These are phyloP conservation scores for Datisca glomerata DNA, from an alignment of 306 rosid genomes.

Conservation along the genomic window DNA sequence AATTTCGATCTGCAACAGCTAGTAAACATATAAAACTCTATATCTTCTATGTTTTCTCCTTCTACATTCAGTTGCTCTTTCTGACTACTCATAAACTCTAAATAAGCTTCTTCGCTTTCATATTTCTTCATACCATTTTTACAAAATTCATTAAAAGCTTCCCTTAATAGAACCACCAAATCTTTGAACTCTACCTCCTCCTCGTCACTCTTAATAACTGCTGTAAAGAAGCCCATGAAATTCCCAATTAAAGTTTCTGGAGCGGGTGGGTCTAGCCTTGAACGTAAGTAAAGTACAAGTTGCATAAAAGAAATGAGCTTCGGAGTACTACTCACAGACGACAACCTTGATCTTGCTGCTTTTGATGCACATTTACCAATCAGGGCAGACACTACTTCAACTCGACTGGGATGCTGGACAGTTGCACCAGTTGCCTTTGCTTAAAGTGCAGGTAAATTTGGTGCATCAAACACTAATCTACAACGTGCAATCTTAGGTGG, in stretches of 20 bases:
- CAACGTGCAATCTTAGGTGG: background rate
- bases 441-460: slow-evolving; percentile 18
- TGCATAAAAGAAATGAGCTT: slow-evolving; percentile 7
- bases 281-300: slow-evolving; percentile 19
- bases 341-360: slow-evolving; percentile 4
- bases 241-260: slow-evolving; percentile 21
- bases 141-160: too few species aligned
- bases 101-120: too few species aligned
- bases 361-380: slow-evolving; percentile 19
- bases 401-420: slow-evolving; percentile 15
- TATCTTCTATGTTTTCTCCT: too few species aligned
- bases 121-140: too few species aligned
- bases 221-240: slow-evolving; percentile 11
- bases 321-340: background rate
- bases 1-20: too few species aligned
- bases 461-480: slow-evolving; percentile 20
- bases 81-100: too few species aligned
- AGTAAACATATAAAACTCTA: too few species aligned
- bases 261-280: slow-evolving; percentile 18
- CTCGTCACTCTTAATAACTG: too few species aligned
- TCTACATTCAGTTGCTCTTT: too few species aligned
- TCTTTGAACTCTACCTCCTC: too few species aligned
- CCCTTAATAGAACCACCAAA: too few species aligned
- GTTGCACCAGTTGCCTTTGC: background rate
- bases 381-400: slow-evolving; percentile 25